Evolutionary conservation across 129 eudicot genomes (phyloP), one percentile per base, ranked within the genome.

Genomic region (Lactuca saligna): DNA sequence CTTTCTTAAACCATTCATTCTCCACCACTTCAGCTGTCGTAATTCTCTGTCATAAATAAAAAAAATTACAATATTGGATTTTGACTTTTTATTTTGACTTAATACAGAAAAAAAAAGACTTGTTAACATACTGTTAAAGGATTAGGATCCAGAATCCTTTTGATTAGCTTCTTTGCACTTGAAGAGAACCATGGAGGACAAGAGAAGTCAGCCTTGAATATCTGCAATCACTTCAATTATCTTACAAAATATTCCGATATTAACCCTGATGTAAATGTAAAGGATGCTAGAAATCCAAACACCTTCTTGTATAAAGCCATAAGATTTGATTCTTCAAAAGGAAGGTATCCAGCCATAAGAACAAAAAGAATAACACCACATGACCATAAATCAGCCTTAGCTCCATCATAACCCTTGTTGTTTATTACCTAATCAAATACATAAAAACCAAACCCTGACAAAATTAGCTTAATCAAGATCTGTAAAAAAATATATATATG

Each of bases 321-420:
- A 39, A 94, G 97, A 73, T 94, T 94, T 25, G 97, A 65, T 50
- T 94, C 99, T 78, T 94, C 99, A 51, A 94, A 94, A 33, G 99
- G 99, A 76, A 89, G 60, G 69, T 83, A 94, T 2, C 97, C 97
- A 34, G 99, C 97, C 99, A 94, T 94, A 42, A 94, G 99, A 57
- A 94, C 99, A 61, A 79, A 94, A 75, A 94, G 99, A 57, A 94
- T 94, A 11, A 94, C 97, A 78, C 99, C 99, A 63, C 99, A 94
- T 17, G 99, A 94, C 99, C 97, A 94, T 55, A 94, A 78, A 80
- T 94, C 99, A 5, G 99, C 99, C 78, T 94, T 90, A 15, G 99
- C 99, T 77, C 99, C 99, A 77, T 94, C 99, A 74, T 94, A 94
- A 69, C 99, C 99, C 77, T 94, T 94, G 77, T 90, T 87, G 80